A percentile compares a stretch with the other conserved stretches of the same genome.
Evolutionary conservation across 177 flowering plant species (phyloP).

Genomic region (Vitis hybrid): DNA sequence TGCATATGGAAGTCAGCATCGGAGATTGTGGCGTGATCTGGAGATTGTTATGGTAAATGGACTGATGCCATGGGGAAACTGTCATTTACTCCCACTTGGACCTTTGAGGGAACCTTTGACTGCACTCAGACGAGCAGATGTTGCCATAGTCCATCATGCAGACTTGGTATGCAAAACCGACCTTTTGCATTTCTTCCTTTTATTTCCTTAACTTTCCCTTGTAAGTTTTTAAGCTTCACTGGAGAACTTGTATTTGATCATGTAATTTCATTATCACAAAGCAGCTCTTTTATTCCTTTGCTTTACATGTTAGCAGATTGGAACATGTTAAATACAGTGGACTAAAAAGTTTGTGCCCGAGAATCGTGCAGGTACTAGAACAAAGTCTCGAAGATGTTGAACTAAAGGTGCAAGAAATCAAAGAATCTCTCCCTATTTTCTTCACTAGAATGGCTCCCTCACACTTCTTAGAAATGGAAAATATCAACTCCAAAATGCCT

Average conservation of each 20-base stretch:
- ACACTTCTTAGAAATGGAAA: conserved; percentile 48
- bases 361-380: conserved; percentile 44
- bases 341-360: conserved; percentile 4
- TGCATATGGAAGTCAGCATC: conserved; percentile 52
- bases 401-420: conserved; percentile 35
- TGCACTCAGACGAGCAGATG: conserved; percentile 67
- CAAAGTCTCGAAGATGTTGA: conserved; percentile 39
- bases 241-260: background rate
- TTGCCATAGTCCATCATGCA: conserved; percentile 79
- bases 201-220: background rate
- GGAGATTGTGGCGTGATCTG: conserved; percentile 67
- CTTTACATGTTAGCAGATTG: too few relatives aligned
- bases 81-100: conserved; percentile 65
- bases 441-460: conserved; percentile 61
- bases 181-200: background rate
- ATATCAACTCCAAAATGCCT: conserved; percentile 36
- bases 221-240: background rate
- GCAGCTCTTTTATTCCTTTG: too few relatives aligned
- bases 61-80: conserved; percentile 77
- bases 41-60: conserved; percentile 93
- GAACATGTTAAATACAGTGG: background rate
- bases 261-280: too few relatives aligned
- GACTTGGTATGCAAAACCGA: conserved; percentile 55
- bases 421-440: conserved; percentile 53
- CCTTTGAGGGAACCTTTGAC: conserved; percentile 83